Percentiles rank a stretch among this genome's conserved stretches.
Evolutionary conservation across 257 asterid species (phyloP).

Genomic region (Thymus quinquecostatus): DNA sequence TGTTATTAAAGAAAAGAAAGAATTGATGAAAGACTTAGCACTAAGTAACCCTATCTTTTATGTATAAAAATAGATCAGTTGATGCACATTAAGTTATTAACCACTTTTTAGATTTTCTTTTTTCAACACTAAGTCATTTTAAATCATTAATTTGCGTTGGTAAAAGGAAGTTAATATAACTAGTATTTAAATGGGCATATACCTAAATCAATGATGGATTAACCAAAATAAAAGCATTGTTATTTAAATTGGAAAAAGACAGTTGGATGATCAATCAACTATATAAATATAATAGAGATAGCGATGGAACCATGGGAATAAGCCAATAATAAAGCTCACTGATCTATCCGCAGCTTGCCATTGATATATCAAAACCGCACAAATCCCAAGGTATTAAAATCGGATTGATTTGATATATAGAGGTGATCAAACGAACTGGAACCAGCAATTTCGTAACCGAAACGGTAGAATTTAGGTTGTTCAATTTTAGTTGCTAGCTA

Average conservation of each 20-base stretch:
- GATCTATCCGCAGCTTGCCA: constrained; percentile 1
- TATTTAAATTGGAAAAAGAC: constrained; percentile 29
- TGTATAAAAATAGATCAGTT: background rate
- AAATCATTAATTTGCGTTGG: background rate
- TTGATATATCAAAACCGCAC: background rate
- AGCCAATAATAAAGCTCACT: constrained; percentile 15
- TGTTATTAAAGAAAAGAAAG: background rate
- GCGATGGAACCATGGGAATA: constrained; percentile 8
- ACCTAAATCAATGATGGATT: constrained; percentile 30
- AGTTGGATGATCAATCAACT: constrained; percentile 5
- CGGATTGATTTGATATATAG: background rate
- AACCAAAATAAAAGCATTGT: background rate
- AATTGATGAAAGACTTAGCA: background rate
- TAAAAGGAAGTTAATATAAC: background rate
- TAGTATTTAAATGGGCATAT: background rate
- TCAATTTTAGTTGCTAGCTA: too few relatives aligned
- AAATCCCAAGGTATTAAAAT: background rate
- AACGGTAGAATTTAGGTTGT: too few relatives aligned
- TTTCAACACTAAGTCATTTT: constrained; percentile 11
- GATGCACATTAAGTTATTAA: background rate
- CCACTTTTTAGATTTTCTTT: background rate
- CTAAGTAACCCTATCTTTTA: background rate
- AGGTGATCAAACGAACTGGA: too few relatives aligned
- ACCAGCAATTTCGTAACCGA: too few relatives aligned
- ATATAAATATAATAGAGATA: background rate